phyloP scores from a whole-genome alignment of 2,329 filamentous ascomycete species.

The Phaeosphaeriaceae sp. region DNA sequence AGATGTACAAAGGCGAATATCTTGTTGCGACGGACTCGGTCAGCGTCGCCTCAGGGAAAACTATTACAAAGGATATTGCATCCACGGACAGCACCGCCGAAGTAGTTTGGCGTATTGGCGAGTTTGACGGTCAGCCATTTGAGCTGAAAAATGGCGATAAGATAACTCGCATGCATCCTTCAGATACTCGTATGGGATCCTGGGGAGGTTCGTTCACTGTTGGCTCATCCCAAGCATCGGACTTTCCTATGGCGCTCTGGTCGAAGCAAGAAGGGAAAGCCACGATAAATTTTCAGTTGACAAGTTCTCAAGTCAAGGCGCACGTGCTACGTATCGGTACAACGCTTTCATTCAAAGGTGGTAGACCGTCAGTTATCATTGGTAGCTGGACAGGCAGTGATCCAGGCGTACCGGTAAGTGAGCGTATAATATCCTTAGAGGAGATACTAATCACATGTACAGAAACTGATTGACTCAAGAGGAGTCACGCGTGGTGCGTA shows the following conservation, averaged over 20 bases:
- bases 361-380: slow-evolving; percentile 28
- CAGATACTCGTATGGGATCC: slow-evolving; percentile 22
- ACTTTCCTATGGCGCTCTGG: slow-evolving; percentile 32
- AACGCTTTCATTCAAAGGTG: slow-evolving; percentile 30
- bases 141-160: slow-evolving; percentile 35
- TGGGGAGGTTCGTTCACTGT: slow-evolving; percentile 25
- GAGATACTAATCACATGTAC: not conserved
- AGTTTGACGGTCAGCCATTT: slow-evolving; percentile 29
- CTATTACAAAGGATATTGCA: slow-evolving; percentile 22
- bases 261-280: slow-evolving; percentile 22
- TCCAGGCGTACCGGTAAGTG: slow-evolving; percentile 29
- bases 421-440: not conserved
- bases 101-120: slow-evolving; percentile 28
- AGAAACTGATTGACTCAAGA: slow-evolving; percentile 30
- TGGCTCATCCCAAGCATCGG: slow-evolving; percentile 19
- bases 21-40: slow-evolving; percentile 25
- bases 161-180: slow-evolving; percentile 32
- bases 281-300: slow-evolving; percentile 24
- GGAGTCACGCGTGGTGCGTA: slow-evolving; percentile 31
- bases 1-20: slow-evolving; percentile 28
- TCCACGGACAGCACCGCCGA: slow-evolving; percentile 20
- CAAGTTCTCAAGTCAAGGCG: slow-evolving; percentile 24
- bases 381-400: slow-evolving; percentile 29
- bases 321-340: slow-evolving; percentile 30
- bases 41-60: slow-evolving; percentile 24